Evolutionary conservation across 2,329 filamentous ascomycete species (phyloP).

Genomic region (Fonsecaea nubica): DNA sequence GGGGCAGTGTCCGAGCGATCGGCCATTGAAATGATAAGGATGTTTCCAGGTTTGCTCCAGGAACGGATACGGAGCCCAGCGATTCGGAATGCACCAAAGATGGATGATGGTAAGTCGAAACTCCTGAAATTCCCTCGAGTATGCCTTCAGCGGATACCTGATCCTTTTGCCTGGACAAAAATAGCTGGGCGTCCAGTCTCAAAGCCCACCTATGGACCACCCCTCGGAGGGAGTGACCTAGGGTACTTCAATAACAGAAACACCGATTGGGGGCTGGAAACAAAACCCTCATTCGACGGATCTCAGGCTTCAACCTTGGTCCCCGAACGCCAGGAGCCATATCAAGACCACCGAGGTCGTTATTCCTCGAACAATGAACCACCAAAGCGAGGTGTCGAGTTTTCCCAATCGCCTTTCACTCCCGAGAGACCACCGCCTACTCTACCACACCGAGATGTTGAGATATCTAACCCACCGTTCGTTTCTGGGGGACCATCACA

Average conservation of each 20-base stretch:
- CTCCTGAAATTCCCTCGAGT: background rate
- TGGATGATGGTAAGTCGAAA: background rate
- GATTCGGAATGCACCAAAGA: background rate
- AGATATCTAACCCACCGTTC: background rate
- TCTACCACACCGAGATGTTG: background rate
- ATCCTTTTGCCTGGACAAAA: background rate
- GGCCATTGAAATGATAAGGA: background rate
- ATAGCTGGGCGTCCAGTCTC: background rate
- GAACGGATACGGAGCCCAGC: background rate
- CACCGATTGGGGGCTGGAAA: background rate
- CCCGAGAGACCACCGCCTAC: background rate
- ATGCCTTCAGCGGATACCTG: background rate
- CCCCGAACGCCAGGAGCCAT: background rate
- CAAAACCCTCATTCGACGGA: background rate
- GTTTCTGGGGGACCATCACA: background rate
- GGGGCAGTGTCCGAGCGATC: background rate
- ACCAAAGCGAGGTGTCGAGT: slow-evolving; percentile 1
- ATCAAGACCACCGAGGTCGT: background rate
- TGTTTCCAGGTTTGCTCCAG: background rate
- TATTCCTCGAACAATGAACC: background rate
- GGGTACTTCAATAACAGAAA: background rate
- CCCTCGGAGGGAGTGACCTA: background rate
- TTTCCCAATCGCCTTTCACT: background rate
- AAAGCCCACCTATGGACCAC: background rate
- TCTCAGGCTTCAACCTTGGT: slow-evolving; percentile 4